phyloP scores from a whole-genome alignment of 192 early-diverging fungal genomes.

The Geranomyces variabilis region DNA sequence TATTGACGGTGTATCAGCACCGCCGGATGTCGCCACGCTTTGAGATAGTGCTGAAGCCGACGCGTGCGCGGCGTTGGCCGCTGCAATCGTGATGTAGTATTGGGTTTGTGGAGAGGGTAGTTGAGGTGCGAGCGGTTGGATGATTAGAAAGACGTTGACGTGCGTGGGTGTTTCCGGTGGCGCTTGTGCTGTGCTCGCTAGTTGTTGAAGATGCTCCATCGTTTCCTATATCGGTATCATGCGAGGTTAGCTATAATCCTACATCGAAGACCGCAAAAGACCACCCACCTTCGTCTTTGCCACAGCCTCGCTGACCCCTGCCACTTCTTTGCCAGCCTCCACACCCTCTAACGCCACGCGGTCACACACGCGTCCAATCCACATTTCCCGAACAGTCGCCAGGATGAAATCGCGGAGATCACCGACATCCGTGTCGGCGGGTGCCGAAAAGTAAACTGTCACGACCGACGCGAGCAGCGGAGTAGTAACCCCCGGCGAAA shows the following conservation, averaged over 20 bases:
- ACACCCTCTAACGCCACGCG: constrained; percentile 48
- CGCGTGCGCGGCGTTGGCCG: not conserved
- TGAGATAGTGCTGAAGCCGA: constrained; percentile 31
- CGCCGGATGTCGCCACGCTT: constrained; percentile 21
- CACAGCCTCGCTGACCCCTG: constrained; percentile 37
- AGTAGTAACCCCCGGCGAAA: not conserved
- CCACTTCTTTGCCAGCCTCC: constrained; percentile 33
- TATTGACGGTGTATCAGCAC: not conserved
- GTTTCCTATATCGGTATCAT: constrained; percentile 33
- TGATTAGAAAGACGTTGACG: constrained; percentile 40
- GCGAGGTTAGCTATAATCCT: not conserved
- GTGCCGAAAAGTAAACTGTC: constrained; percentile 45
- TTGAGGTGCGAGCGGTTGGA: constrained; percentile 43
- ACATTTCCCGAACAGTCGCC: constrained; percentile 44
- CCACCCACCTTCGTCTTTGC: constrained; percentile 36
- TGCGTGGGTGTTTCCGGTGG: not conserved
- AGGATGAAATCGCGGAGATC: constrained; percentile 51
- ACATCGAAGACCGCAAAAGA: too few relatives aligned
- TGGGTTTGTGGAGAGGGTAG: constrained; percentile 25
- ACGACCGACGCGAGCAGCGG: constrained; percentile 24
- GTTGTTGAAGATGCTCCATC: constrained; percentile 40
- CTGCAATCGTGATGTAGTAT: constrained; percentile 29
- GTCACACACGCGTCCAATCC: constrained; percentile 43
- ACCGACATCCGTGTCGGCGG: constrained; percentile 10
- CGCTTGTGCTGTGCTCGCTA: constrained; percentile 19